These are phyloP conservation scores for Debaryomyces subglobosus DNA, from an alignment of 1,139 yeast genomes.

Conservation along the genomic window DNA sequence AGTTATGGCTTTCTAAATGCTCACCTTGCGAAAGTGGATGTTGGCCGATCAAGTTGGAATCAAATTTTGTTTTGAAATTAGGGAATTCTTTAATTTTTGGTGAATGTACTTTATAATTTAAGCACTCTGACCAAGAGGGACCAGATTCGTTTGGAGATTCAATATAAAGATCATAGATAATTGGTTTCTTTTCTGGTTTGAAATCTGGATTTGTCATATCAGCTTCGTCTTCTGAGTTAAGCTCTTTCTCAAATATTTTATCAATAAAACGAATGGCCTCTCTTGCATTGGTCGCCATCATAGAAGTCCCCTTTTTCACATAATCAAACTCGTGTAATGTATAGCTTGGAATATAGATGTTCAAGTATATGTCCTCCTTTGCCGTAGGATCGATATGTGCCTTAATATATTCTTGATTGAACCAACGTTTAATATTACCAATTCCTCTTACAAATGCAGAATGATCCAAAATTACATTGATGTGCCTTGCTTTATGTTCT, in stretches of 20 bases:
- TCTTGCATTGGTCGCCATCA: slow-evolving; percentile 58
- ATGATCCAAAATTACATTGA: slow-evolving; percentile 56
- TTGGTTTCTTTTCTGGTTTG: slow-evolving; percentile 10
- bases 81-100: slow-evolving; percentile 55
- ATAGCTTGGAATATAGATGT: slow-evolving; percentile 52
- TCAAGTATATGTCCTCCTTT: slow-evolving; percentile 27
- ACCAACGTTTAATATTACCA: slow-evolving; percentile 62
- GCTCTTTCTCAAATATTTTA: slow-evolving; percentile 29
- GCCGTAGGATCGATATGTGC: slow-evolving; percentile 18
- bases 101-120: slow-evolving; percentile 43
- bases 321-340: slow-evolving; percentile 61
- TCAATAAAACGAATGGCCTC: slow-evolving; percentile 61
- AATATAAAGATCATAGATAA: slow-evolving; percentile 27
- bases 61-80: slow-evolving; percentile 40
- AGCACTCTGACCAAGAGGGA: slow-evolving; percentile 54
- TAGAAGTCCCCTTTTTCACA: slow-evolving; percentile 55
- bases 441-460: slow-evolving; percentile 62
- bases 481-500: slow-evolving; percentile 8
- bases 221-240: slow-evolving; percentile 7
- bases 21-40: slow-evolving; percentile 12
- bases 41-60: slow-evolving; percentile 29
- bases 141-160: slow-evolving; percentile 46
- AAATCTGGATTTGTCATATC: slow-evolving; percentile 13
- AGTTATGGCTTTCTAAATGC: slow-evolving; percentile 5
- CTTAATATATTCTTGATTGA: slow-evolving; percentile 40